phyloP scores from a whole-genome alignment of 768 basidiomycete genomes.

The Kwoniella shandongensis region DNA sequence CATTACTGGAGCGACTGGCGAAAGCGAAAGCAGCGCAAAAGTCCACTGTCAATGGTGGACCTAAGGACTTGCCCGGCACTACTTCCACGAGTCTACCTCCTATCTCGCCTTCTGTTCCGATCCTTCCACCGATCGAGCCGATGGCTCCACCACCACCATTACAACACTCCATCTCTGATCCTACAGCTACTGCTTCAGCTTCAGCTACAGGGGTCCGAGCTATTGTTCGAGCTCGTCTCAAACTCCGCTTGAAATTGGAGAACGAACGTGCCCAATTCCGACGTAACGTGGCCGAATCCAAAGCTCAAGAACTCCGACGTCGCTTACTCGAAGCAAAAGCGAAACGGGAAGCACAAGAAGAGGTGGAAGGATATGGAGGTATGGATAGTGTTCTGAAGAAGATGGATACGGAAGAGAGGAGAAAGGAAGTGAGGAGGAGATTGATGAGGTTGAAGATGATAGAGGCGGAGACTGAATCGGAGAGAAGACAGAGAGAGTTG shows the following conservation, averaged over 20 bases:
- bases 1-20: constrained; percentile 28
- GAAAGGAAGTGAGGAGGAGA: constrained; percentile 36
- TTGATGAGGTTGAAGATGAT: constrained; percentile 45
- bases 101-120: neutral
- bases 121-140: neutral
- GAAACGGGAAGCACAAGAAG: constrained; percentile 22
- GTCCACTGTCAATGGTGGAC: too few species aligned
- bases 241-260: constrained; percentile 32
- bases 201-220: constrained; percentile 20
- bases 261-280: constrained; percentile 22
- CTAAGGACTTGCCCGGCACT: too few species aligned
- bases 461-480: constrained; percentile 41
- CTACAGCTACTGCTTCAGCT: neutral
- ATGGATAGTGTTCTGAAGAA: constrained; percentile 28
- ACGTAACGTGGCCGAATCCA: constrained; percentile 22
- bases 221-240: constrained; percentile 33
- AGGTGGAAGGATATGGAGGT: constrained; percentile 8
- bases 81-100: too few species aligned
- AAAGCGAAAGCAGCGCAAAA: constrained; percentile 32
- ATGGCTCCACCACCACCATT: constrained; percentile 1
- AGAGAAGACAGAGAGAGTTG: constrained; percentile 39
- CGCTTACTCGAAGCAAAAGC: constrained; percentile 28
- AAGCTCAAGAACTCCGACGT: constrained; percentile 34
- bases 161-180: constrained; percentile 17
- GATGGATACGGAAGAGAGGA: constrained; percentile 33